Evolutionary conservation across 1,139 yeast species (phyloP).

Genomic region (Kodamaea derodonti): DNA sequence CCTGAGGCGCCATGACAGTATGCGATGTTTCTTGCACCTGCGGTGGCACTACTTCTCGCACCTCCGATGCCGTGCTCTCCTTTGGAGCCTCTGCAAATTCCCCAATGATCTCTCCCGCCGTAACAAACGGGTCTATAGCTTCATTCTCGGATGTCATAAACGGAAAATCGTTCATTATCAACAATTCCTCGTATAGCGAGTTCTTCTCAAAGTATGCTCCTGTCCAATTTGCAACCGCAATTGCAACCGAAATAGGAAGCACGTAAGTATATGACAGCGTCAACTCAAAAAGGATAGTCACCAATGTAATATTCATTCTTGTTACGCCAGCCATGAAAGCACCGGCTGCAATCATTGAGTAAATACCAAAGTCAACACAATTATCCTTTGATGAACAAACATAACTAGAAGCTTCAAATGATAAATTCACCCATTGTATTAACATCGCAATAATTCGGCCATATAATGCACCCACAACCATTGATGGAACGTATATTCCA

Average conservation of each 20-base stretch:
- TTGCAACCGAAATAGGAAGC: constrained; percentile 54
- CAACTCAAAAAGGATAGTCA: constrained; percentile 56
- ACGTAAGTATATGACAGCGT: constrained; percentile 62
- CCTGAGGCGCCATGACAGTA: not conserved
- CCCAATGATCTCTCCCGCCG: constrained; percentile 38
- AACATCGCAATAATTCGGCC: constrained; percentile 52
- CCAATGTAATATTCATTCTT: constrained; percentile 60
- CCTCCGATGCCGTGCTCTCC: not conserved
- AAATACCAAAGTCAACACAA: constrained; percentile 56
- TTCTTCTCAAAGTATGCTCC: constrained; percentile 52
- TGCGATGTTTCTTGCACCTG: not conserved
- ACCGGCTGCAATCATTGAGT: constrained; percentile 65
- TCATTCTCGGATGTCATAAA: constrained; percentile 44
- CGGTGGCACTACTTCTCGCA: not conserved
- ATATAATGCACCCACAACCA: constrained; percentile 65
- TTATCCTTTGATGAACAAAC: constrained; percentile 17
- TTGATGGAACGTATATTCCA: constrained; percentile 66
- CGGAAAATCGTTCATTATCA: constrained; percentile 52
- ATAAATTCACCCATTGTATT: constrained; percentile 38
- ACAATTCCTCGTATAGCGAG: constrained; percentile 50
- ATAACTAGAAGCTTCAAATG: constrained; percentile 9
- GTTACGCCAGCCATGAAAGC: constrained; percentile 70
- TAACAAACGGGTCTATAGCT: constrained; percentile 31
- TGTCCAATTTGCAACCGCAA: constrained; percentile 57
- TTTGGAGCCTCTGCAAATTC: constrained; percentile 12